A percentile compares a stretch with the other conserved stretches of the same genome.
These are phyloP conservation scores for Synchytrium microbalum DNA, from an alignment of 371 early-diverging fungal species.

Conservation along the genomic window DNA sequence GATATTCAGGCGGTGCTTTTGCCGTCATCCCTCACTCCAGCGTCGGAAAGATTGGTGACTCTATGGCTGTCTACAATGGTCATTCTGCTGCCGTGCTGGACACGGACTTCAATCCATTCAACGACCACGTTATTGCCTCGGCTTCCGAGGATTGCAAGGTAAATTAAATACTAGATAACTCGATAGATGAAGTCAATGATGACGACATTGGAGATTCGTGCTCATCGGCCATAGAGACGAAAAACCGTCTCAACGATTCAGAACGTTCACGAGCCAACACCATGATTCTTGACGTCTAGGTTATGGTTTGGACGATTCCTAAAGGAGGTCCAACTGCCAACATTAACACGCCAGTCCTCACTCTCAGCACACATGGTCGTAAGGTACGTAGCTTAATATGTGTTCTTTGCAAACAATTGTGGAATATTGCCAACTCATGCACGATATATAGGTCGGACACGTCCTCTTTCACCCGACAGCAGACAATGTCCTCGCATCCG, in stretches of 20 bases:
- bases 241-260: not conserved
- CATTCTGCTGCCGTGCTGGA: constrained; percentile 92
- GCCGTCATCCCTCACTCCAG: constrained; percentile 78
- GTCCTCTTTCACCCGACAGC: constrained; percentile 95
- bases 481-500: constrained; percentile 82
- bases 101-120: constrained; percentile 96
- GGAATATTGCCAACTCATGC: not conserved
- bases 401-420: not conserved
- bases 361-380: constrained; percentile 39
- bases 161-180: not conserved
- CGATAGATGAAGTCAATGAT: not conserved
- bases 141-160: constrained; percentile 88
- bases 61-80: constrained; percentile 81
- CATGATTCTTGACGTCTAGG: constrained; percentile 16
- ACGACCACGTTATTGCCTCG: constrained; percentile 68
- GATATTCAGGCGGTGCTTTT: constrained; percentile 75
- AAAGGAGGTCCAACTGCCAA: constrained; percentile 51
- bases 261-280: not conserved
- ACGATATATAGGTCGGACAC: constrained; percentile 73
- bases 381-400: constrained; percentile 20
- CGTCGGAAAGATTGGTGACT: constrained; percentile 79
- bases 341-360: constrained; percentile 53
- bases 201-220: too few species aligned
- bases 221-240: not conserved
- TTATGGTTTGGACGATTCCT: constrained; percentile 93